These are phyloP conservation scores for Daldinia sp. DNA, from an alignment of 2,329 filamentous ascomycete genomes.

Conservation along the genomic window DNA sequence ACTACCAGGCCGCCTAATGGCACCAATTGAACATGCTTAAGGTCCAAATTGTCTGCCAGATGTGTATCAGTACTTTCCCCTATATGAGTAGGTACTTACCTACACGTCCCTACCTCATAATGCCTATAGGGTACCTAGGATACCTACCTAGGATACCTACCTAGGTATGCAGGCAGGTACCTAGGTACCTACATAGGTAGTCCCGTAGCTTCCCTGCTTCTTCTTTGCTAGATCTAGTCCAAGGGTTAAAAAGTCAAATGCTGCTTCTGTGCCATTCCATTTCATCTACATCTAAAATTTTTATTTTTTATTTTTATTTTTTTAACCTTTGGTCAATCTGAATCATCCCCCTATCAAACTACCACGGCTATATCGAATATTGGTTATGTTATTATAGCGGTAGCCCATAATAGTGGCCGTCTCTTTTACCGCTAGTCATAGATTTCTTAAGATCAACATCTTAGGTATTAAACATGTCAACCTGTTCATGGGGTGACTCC, in stretches of 20 bases:
- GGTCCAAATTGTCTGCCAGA: constrained; percentile 17
- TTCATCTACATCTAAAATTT: not conserved
- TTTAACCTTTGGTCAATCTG: not conserved
- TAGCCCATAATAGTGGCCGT: constrained; percentile 6
- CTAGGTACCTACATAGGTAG: no score
- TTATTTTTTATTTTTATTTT: no score
- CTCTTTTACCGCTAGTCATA: not conserved
- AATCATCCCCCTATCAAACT: constrained; percentile 3
- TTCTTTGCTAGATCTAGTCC: not conserved
- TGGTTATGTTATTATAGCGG: constrained; percentile 11
- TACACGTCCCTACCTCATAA: no score
- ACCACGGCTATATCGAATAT: constrained; percentile 15
- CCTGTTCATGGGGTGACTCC: constrained; percentile 29
- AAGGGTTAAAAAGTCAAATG: constrained; percentile 4
- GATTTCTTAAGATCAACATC: not conserved
- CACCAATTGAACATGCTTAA: constrained; percentile 41
- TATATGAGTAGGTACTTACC: constrained; percentile 28
- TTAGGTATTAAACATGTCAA: constrained; percentile 21
- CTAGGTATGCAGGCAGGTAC: no score
- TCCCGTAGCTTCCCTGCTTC: not conserved
- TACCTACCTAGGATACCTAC: no score
- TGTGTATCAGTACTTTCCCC: constrained; percentile 32
- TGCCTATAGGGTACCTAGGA: no score
- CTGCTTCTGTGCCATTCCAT: not conserved
- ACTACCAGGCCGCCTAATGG: constrained; percentile 41